Evolutionary conservation across 2,329 filamentous ascomycete species (phyloP).

Genomic region (Scedosporium minutisporum): DNA sequence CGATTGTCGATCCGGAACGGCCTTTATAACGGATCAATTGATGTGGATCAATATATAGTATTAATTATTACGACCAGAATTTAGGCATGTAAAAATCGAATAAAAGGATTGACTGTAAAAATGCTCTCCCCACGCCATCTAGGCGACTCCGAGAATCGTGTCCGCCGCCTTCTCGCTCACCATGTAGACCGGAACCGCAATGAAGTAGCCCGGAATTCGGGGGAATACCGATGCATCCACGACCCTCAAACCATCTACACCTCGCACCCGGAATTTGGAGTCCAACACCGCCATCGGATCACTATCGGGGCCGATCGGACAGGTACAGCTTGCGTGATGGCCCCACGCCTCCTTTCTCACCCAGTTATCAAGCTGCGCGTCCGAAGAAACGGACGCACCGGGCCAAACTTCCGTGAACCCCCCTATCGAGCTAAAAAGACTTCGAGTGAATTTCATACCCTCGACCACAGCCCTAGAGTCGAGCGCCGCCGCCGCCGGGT

Average conservation of each 20-base stretch:
- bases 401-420: conserved; percentile 17
- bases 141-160: conserved; percentile 9
- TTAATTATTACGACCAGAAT: too few species aligned
- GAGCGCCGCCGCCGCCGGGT: conserved; percentile 27
- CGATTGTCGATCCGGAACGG: too few species aligned
- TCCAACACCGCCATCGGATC: conserved; percentile 48
- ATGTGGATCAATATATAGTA: too few species aligned
- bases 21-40: too few species aligned
- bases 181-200: conserved; percentile 41
- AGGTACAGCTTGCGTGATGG: conserved; percentile 48
- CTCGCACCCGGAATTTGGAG: conserved; percentile 42
- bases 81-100: neutral
- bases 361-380: conserved; percentile 34
- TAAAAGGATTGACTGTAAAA: neutral
- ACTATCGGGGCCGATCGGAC: conserved; percentile 41
- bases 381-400: conserved; percentile 24
- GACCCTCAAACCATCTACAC: conserved; percentile 42
- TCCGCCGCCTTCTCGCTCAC: conserved; percentile 44
- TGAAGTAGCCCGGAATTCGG: conserved; percentile 37
- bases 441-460: conserved; percentile 31
- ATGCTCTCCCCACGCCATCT: neutral
- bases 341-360: conserved; percentile 41
- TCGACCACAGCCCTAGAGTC: conserved; percentile 36
- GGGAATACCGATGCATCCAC: conserved; percentile 50
- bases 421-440: conserved; percentile 14